Conservation (phyloP, 1,284 basidiomycete species). For the Apiotrichum siamense region DNA sequence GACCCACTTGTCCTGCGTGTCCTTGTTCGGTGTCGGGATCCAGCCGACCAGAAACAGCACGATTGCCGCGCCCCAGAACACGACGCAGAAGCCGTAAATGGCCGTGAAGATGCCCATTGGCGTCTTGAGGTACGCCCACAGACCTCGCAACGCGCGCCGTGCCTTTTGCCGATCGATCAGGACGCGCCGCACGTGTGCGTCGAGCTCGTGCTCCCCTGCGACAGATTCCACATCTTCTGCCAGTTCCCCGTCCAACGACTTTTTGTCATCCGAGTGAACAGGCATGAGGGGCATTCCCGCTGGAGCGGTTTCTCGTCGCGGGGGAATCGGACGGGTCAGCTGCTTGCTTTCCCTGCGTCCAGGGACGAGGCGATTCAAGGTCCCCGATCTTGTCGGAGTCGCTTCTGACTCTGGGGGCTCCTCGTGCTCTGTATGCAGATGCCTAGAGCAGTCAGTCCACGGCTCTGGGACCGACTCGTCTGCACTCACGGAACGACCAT, state of each 20-base stretch:
- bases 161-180: constrained; percentile 61
- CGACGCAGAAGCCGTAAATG: constrained; percentile 72
- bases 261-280: neutral
- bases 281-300: neutral
- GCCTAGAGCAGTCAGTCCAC: neutral
- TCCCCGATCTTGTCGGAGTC: neutral
- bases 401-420: neutral
- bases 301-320: neutral
- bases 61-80: constrained; percentile 78
- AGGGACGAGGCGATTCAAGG: neutral
- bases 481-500: neutral
- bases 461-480: neutral
- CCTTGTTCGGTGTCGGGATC: constrained; percentile 36
- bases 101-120: constrained; percentile 61
- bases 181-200: constrained; percentile 67
- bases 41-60: constrained; percentile 60
- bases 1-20: constrained; percentile 43
- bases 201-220: constrained; percentile 28
- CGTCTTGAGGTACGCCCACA: constrained; percentile 80
- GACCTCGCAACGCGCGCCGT: constrained; percentile 59
- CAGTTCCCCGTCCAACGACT: neutral
- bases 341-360: neutral
- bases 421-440: neutral
- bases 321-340: neutral
- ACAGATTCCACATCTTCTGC: neutral